Conservation (phyloP, 2,329 filamentous ascomycete species). For the Hypoxylon sp. region DNA sequence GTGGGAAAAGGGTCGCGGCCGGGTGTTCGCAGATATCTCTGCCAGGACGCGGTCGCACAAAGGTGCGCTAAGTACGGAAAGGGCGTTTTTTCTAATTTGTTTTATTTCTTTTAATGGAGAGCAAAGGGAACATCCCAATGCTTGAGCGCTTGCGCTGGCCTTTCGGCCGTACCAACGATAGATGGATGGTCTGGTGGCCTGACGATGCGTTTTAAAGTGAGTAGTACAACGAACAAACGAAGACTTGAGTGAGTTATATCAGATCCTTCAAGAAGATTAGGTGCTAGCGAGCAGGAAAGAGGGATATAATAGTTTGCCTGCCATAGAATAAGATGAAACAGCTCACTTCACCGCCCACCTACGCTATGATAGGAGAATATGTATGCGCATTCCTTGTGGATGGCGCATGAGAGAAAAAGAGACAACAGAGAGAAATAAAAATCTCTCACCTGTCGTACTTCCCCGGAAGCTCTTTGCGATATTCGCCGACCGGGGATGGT, state of each 20-base stretch:
- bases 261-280: slow-evolving; percentile 4
- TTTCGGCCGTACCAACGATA: slow-evolving; percentile 40
- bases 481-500: slow-evolving; percentile 37
- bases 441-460: slow-evolving; percentile 31
- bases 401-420: slow-evolving; percentile 25
- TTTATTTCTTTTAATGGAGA: not conserved
- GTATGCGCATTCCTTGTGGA: slow-evolving; percentile 20
- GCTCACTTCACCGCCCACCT: not conserved
- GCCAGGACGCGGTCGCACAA: slow-evolving; percentile 27
- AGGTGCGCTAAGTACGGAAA: slow-evolving; percentile 24
- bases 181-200: slow-evolving; percentile 12
- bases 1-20: slow-evolving; percentile 23
- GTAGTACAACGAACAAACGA: slow-evolving; percentile 3
- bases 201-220: slow-evolving; percentile 24
- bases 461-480: slow-evolving; percentile 22
- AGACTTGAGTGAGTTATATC: slow-evolving; percentile 13
- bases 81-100: slow-evolving; percentile 2
- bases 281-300: slow-evolving; percentile 7
- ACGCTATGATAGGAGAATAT: slow-evolving; percentile 13
- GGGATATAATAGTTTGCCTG: slow-evolving; percentile 16
- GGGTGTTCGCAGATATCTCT: slow-evolving; percentile 27
- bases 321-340: not conserved
- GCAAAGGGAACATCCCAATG: not conserved
- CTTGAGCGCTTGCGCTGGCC: slow-evolving; percentile 21
- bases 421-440: slow-evolving; percentile 10